Evolutionary conservation across 495 filamentous ascomycete species (phyloP).

Genomic region (Aspergillus bertholletiae): DNA sequence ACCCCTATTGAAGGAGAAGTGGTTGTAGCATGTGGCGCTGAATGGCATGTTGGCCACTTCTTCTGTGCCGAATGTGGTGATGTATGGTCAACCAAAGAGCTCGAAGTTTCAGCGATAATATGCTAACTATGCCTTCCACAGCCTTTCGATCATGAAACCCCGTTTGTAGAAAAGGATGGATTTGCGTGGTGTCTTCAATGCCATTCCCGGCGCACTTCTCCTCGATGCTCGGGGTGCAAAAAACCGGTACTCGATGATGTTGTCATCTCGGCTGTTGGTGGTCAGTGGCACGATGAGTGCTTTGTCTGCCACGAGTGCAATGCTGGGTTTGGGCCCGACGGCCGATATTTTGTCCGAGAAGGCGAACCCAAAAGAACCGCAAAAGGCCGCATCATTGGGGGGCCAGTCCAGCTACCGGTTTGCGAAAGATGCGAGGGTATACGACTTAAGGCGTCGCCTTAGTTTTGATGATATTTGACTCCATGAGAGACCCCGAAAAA

Average conservation of each 20-base stretch:
- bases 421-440: conserved; percentile 64
- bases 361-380: conserved; percentile 50
- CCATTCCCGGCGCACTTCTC: conserved; percentile 83
- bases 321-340: conserved; percentile 55
- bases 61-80: conserved; percentile 99
- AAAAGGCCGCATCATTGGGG: conserved; percentile 46
- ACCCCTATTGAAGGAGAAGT: conserved; percentile 98
- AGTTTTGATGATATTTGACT: neutral
- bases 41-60: conserved; percentile 98
- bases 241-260: conserved; percentile 81
- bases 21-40: conserved; percentile 83
- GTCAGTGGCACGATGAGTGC: conserved; percentile 91
- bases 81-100: conserved; percentile 34
- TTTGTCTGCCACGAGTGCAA: conserved; percentile 78
- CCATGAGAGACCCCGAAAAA: neutral
- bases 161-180: conserved; percentile 97
- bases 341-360: conserved; percentile 61
- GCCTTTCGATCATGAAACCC: conserved; percentile 76
- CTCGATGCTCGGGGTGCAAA: conserved; percentile 83
- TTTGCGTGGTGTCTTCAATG: conserved; percentile 97
- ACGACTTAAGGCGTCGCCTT: conserved; percentile 54
- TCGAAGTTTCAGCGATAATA: neutral
- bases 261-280: conserved; percentile 81
- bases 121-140: conserved; percentile 21
- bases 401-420: conserved; percentile 49